Conservation (phyloP, 1,284 basidiomycete genomes). For the Microbotryomycetes sp. region DNA sequence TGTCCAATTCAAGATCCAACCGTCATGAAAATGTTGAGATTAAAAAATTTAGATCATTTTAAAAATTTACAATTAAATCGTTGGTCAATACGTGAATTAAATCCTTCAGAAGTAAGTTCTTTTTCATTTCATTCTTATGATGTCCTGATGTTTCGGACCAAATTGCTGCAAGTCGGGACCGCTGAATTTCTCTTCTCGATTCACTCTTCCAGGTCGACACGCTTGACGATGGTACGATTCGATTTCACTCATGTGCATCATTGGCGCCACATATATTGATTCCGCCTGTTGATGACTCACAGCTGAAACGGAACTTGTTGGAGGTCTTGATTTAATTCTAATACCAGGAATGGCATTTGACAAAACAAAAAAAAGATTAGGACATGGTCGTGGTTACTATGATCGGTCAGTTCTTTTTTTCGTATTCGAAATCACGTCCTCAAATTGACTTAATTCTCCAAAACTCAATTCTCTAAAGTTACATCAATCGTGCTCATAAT, state of each 20-base stretch:
- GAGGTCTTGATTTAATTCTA: conserved; percentile 44
- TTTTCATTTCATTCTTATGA: conserved; percentile 5
- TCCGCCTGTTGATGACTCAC: background rate
- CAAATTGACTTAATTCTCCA: too few species aligned
- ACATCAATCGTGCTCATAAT: background rate
- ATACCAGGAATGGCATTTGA: conserved; percentile 45
- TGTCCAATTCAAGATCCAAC: conserved; percentile 38
- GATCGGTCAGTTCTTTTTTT: conserved; percentile 36
- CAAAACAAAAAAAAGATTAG: conserved; percentile 39
- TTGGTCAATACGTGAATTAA: conserved; percentile 45
- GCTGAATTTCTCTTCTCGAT: background rate
- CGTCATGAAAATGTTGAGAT: conserved; percentile 44
- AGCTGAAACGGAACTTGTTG: conserved; percentile 38
- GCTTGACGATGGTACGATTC: conserved; percentile 20
- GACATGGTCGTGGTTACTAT: conserved; percentile 46
- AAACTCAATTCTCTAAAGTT: conserved; percentile 25
- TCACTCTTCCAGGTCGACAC: conserved; percentile 1
- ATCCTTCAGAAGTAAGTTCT: conserved; percentile 31
- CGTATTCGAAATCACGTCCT: background rate
- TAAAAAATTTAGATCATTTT: conserved; percentile 37
- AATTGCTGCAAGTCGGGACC: background rate
- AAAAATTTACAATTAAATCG: conserved; percentile 39
- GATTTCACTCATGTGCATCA: too few species aligned
- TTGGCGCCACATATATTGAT: too few species aligned
- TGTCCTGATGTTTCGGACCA: too few species aligned